phyloP scores from a whole-genome alignment of 2,329 filamentous ascomycete genomes.

The Stromatinia cepivora region DNA sequence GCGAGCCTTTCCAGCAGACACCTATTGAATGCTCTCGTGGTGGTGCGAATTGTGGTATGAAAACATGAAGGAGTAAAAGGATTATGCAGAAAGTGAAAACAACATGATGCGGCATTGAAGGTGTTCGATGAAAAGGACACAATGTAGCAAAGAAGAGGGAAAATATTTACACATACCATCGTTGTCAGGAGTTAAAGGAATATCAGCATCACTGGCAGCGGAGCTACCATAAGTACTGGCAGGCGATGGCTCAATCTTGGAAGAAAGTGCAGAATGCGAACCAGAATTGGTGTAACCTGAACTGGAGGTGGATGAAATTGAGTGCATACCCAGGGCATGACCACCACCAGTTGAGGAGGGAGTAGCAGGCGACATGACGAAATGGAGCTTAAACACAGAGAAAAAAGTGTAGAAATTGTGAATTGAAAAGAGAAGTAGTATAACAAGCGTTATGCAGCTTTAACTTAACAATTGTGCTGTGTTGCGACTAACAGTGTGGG shows the following conservation, averaged over 20 bases:
- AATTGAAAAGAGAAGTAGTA: neutral
- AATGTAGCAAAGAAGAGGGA: neutral
- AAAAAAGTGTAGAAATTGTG: neutral
- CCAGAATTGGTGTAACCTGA: neutral
- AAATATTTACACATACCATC: slow-evolving; percentile 30
- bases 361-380: slow-evolving; percentile 22
- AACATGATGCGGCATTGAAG: neutral
- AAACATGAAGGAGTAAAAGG: neutral
- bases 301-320: slow-evolving; percentile 5
- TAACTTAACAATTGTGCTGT: slow-evolving; percentile 5
- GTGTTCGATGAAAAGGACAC: neutral
- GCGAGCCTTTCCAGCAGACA: neutral
- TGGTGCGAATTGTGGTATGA: neutral
- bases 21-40: neutral
- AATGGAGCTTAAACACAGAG: neutral
- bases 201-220: slow-evolving; percentile 31
- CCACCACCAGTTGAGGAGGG: slow-evolving; percentile 12
- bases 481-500: neutral
- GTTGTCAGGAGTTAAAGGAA: slow-evolving; percentile 28
- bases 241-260: slow-evolving; percentile 31
- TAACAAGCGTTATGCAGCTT: neutral
- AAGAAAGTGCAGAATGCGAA: slow-evolving; percentile 8
- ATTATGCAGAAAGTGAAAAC: neutral
- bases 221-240: slow-evolving; percentile 36
- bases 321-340: slow-evolving; percentile 7